A percentile compares a stretch with the other conserved stretches of the same genome.
phyloP scores from a whole-genome alignment of 2,329 filamentous ascomycete species.

The Ophiocordyceps camponoti-saundersi region DNA sequence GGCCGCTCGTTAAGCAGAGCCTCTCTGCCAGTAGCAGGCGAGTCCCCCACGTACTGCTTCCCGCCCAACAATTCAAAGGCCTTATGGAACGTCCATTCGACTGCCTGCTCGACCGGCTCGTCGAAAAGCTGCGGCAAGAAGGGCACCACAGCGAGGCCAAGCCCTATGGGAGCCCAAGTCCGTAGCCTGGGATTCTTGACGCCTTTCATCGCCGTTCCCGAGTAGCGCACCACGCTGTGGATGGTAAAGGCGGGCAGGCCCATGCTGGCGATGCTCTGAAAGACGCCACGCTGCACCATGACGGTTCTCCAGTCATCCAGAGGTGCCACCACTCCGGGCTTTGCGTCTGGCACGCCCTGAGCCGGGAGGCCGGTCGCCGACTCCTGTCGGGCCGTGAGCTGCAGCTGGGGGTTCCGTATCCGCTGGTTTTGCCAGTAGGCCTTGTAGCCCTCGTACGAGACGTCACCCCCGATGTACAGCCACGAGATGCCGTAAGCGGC shows the following conservation, averaged over 20 bases:
- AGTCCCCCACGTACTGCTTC: constrained; percentile 32
- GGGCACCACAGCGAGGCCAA: constrained; percentile 62
- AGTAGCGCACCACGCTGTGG: constrained; percentile 82
- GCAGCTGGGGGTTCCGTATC: constrained; percentile 48
- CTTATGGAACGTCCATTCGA: constrained; percentile 80
- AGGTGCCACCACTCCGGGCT: constrained; percentile 37
- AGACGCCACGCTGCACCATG: constrained; percentile 79
- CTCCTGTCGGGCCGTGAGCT: constrained; percentile 31
- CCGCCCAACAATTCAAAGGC: constrained; percentile 61
- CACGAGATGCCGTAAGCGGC: constrained; percentile 82
- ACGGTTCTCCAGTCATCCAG: constrained; percentile 84
- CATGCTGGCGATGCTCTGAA: constrained; percentile 87
- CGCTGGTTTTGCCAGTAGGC: constrained; percentile 78
- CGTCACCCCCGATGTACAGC: constrained; percentile 83
- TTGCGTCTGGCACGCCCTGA: constrained; percentile 10
- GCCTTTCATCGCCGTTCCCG: constrained; percentile 69
- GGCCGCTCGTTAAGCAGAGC: constrained; percentile 21
- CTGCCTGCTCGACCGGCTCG: constrained; percentile 77
- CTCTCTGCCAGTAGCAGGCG: constrained; percentile 34
- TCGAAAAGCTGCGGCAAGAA: constrained; percentile 77
- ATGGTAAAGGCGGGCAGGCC: constrained; percentile 87
- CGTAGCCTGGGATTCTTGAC: constrained; percentile 58
- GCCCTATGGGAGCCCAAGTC: constrained; percentile 81
- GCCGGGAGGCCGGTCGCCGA: constrained; percentile 27
- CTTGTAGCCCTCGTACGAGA: constrained; percentile 87